These are phyloP conservation scores for Pythium sp. DNA, from an alignment of 352 stramenopile species.

Conservation along the genomic window DNA sequence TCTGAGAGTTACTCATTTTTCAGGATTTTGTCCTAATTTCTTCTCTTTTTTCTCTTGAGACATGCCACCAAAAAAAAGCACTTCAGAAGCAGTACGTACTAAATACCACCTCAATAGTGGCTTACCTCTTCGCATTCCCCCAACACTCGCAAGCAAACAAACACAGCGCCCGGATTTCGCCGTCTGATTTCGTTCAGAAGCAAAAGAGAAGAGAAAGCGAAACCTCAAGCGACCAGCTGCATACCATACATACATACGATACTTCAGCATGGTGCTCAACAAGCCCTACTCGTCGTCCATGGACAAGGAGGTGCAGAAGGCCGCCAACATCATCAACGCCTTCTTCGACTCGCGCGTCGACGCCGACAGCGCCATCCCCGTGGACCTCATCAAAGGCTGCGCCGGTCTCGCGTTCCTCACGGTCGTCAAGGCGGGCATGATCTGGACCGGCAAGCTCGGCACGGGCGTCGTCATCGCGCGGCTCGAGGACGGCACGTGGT, in stretches of 20 bases:
- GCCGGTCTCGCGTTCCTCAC: conserved; percentile 81
- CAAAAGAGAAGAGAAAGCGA: not conserved
- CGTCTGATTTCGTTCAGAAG: not conserved
- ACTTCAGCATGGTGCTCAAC: conserved; percentile 69
- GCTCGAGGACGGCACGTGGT: conserved; percentile 83
- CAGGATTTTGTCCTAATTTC: not conserved
- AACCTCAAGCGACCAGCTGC: not conserved
- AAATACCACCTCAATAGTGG: not conserved
- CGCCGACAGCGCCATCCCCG: conserved; percentile 74
- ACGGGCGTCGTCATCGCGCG: conserved; percentile 79
- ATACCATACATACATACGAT: not conserved
- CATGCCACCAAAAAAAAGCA: not conserved
- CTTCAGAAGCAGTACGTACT: not conserved
- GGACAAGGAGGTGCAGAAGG: conserved; percentile 85
- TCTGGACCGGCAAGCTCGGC: conserved; percentile 83
- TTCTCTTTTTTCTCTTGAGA: not conserved
- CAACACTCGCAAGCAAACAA: not conserved
- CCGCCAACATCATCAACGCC: conserved; percentile 77
- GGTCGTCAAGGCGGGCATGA: conserved; percentile 81
- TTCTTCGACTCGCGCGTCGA: conserved; percentile 78
- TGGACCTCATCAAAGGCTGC: conserved; percentile 78
- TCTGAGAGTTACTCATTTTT: too few species aligned
- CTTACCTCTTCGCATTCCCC: not conserved
- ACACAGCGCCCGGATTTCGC: too few species aligned
- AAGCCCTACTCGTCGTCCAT: conserved; percentile 85